Conservation (phyloP, 805 yeast species). For the Pichia sporocuriosa region DNA sequence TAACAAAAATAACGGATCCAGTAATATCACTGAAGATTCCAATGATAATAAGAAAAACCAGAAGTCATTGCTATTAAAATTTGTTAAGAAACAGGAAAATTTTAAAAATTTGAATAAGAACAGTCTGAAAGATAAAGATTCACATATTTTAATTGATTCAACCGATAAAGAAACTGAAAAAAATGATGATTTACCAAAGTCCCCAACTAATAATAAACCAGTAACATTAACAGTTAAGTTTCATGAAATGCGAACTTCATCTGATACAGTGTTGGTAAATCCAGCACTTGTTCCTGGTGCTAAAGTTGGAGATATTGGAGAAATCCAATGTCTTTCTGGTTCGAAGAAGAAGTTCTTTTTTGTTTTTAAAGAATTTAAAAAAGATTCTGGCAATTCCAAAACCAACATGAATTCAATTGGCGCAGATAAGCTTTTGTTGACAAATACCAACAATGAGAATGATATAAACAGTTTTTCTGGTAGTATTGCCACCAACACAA, state of each 20-base stretch:
- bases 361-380: slow-evolving; percentile 29
- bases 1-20: neutral
- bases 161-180: neutral
- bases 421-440: neutral
- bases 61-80: no score
- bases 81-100: no score
- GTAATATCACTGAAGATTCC: neutral
- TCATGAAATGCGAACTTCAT: slow-evolving; percentile 60
- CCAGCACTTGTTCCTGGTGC: slow-evolving; percentile 53
- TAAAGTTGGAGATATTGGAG: slow-evolving; percentile 70
- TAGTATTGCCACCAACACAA: slow-evolving; percentile 2
- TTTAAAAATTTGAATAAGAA: no score
- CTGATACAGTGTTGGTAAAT: slow-evolving; percentile 59
- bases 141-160: no score
- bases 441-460: neutral
- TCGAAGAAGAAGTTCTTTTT: slow-evolving; percentile 36
- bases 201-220: slow-evolving; percentile 22
- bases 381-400: neutral
- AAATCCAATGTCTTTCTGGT: slow-evolving; percentile 43
- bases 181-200: neutral
- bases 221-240: slow-evolving; percentile 42
- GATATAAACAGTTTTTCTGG: slow-evolving; percentile 4
- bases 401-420: neutral
- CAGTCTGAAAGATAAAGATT: neutral
- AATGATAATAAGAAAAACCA: neutral